A percentile compares a stretch with the other conserved stretches of the same genome.
These are phyloP conservation scores for Thelephora terrestris DNA, from an alignment of 1,284 basidiomycete species.

Conservation along the genomic window DNA sequence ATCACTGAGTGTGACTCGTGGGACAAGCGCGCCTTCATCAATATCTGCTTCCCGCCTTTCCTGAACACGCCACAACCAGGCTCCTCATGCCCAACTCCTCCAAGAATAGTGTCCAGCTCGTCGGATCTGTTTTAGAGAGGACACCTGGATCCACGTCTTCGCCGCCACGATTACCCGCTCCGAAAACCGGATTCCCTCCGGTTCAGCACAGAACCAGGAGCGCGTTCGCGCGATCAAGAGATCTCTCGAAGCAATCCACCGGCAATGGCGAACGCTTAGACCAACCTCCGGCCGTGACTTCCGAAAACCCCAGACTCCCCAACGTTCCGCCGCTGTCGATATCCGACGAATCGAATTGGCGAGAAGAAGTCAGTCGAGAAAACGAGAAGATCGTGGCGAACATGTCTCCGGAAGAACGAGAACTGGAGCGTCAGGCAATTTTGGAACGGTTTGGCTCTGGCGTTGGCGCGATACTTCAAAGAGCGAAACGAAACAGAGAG, in stretches of 20 bases:
- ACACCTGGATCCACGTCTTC: background rate
- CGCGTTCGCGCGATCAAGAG: conserved; percentile 41
- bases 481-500: conserved; percentile 37
- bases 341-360: conserved; percentile 14
- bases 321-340: background rate
- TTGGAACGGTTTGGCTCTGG: conserved; percentile 56
- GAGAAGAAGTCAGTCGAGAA: conserved; percentile 28
- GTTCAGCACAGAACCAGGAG: conserved; percentile 57
- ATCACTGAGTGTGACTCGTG: too few relatives aligned
- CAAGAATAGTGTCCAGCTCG: background rate
- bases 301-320: conserved; percentile 5
- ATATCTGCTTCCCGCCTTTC: too few relatives aligned
- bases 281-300: conserved; percentile 8
- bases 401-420: conserved; percentile 38
- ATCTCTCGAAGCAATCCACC: conserved; percentile 18
- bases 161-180: background rate
- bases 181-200: conserved; percentile 41
- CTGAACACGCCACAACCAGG: too few relatives aligned
- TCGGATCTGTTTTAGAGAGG: background rate
- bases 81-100: too few relatives aligned
- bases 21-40: too few relatives aligned
- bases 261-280: background rate
- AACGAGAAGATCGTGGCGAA: conserved; percentile 31
- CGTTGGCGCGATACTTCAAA: conserved; percentile 49
- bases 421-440: conserved; percentile 44